Base-by-base conservation (phyloP, 2,329 filamentous ascomycete genomes). In the Alternaria sp. region DNA sequence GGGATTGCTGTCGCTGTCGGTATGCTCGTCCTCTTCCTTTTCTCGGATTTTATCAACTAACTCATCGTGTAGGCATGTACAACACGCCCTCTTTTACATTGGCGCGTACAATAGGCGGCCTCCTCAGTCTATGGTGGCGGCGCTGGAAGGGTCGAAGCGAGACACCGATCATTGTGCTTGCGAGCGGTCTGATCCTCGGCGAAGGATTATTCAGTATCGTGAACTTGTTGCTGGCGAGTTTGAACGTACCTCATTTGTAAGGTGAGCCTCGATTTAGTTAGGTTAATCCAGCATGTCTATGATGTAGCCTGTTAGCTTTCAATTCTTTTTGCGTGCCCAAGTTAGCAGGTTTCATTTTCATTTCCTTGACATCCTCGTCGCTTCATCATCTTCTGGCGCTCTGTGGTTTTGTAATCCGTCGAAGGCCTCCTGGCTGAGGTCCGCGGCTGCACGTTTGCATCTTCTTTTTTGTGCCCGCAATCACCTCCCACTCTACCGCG, bases 41-140 rank as follows among this genome's bases (percentile, higher is more conserved):
- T 4, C 2, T 24, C 13, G 23, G 5, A 3, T 37, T 2, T 29
- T 10, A 42, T 17, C 23, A 45, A 34, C 49, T 66, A 40, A 66
- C 44, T 8, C 24, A 5, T 5, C 4, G 4, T 24, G 3, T 29
- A 89, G 90, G 95, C 48, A 99, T 99, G 88, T 99, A 98, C 79
- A 99, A 98, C 70, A 92, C 94, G 0, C 95, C 95, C 0, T 96
- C 92, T 0, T 99, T 99, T 74, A 99, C 95, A 0, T 81, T 99
- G 36, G 93, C 95, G 0, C 83, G 95, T 61, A 91, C 92, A 0
- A 86, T 92, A 9, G 95, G 95, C 3, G 95, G 95, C 0, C 5
- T 59, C 34, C 36, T 59, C 17, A 59, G 56, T 24, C 17, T 59
- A 2, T 59, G 56, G 56, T 59, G 56, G 56, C 52, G 56, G 1